A percentile compares a stretch with the other conserved stretches of the same genome.
phyloP scores from a whole-genome alignment of 495 filamentous ascomycete species.

The Talaromyces liani region DNA sequence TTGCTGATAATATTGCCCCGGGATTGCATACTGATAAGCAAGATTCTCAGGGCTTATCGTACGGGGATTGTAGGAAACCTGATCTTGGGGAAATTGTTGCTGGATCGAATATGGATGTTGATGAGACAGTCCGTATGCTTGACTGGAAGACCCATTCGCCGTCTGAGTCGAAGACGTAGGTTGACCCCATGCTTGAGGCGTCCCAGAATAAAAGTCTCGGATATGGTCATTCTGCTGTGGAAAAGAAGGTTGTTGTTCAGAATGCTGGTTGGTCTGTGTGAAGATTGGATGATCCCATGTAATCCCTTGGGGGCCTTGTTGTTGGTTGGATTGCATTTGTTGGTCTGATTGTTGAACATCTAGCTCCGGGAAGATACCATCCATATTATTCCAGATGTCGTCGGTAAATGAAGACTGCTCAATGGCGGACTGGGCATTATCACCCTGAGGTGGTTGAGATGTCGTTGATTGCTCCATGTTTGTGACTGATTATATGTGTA shows the following conservation, averaged over 20 bases:
- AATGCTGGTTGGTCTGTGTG: slow-evolving; percentile 22
- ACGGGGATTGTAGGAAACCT: slow-evolving; percentile 28
- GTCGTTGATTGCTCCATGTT: slow-evolving; percentile 33
- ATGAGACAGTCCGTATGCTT: slow-evolving; percentile 20
- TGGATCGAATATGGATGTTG: slow-evolving; percentile 26
- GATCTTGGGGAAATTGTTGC: slow-evolving; percentile 25
- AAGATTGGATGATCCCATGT: slow-evolving; percentile 29
- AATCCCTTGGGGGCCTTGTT: slow-evolving; percentile 23
- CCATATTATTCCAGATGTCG: slow-evolving; percentile 34
- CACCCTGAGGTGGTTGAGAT: slow-evolving; percentile 18
- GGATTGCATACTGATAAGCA: slow-evolving; percentile 25
- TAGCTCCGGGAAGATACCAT: slow-evolving; percentile 24
- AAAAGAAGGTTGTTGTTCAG: slow-evolving; percentile 13
- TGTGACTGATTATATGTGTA: neutral
- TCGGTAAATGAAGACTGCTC: slow-evolving; percentile 19
- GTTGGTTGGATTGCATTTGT: slow-evolving; percentile 19
- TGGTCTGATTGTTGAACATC: slow-evolving; percentile 19
- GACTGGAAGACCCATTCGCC: slow-evolving; percentile 13
- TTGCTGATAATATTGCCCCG: slow-evolving; percentile 24
- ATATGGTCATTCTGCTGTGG: slow-evolving; percentile 14
- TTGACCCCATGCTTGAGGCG: slow-evolving; percentile 31
- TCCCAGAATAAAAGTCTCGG: slow-evolving; percentile 29
- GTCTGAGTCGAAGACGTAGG: slow-evolving; percentile 21
- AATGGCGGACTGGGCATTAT: slow-evolving; percentile 23
- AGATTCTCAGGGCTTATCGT: slow-evolving; percentile 23